Base-by-base conservation (phyloP, 495 filamentous ascomycete species). In the Lentithecium fluviatile region DNA sequence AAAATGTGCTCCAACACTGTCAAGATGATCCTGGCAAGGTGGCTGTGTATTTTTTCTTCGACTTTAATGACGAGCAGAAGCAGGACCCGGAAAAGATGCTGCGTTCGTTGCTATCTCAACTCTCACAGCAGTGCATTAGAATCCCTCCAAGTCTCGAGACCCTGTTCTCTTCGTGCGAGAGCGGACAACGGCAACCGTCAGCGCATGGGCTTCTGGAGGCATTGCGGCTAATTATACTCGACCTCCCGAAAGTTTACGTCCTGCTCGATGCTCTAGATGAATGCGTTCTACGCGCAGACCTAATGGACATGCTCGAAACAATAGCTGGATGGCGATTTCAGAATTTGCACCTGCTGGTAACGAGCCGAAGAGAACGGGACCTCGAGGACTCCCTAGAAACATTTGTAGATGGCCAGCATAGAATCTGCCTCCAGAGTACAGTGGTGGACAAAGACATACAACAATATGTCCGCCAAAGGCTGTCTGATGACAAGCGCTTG, bases 61-160 rank as follows among this genome's bases (percentile, higher is more conserved):
- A 40, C 51, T 54, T 54, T 23, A 54, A 54, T 24, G 51, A 54
- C 36, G 17, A 10, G 17, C 51, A 54, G 51, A 54, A 54, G 51
- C 51, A 54, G 36, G 20, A 54, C 12, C 51, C 36, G 6, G 51
- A 54, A 32, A 40, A 23, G 15, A 54, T 54, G 51, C 11, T 54
- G 51, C 51, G 51, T 32, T 54, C 51, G 36, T 43, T 54, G 36
- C 15, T 54, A 4, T 54, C 12, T 34, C 51, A 54, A 19, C 51
- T 54, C 15, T 54, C 23, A 26, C 36, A 43, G 34, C 32, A 54
- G 51, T 54, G 11, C 17, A 25, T 54, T 32, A 32, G 19, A 34
- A 43, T 54, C 23, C 51, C 51, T 24, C 26, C 51, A 54, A 43
- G 51, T 54, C 36, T 54, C 34, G 51, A 54, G 32, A 32, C 32